Percentiles rank a stretch among this genome's conserved stretches.
phyloP scores from a whole-genome alignment of 108 stramenopile genomes.

The Fistulifera solaris region DNA sequence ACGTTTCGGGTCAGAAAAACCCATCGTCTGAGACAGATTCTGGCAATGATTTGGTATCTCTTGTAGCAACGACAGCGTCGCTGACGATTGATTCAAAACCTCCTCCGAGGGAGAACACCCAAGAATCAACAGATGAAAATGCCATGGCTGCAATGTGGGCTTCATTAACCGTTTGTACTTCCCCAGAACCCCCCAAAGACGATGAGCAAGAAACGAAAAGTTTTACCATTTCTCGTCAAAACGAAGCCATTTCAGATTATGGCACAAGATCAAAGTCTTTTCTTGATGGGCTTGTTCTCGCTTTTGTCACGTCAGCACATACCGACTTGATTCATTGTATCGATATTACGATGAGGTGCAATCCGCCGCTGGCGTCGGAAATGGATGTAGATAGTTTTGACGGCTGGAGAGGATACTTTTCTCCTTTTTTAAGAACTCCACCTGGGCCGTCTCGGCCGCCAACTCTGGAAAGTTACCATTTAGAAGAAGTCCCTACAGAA shows the following conservation, averaged over 20 bases:
- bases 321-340: constrained; percentile 62
- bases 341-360: constrained; percentile 75
- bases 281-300: constrained; percentile 56
- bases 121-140: not conserved
- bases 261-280: not conserved
- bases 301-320: constrained; percentile 57
- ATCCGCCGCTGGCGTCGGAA: constrained; percentile 23
- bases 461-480: not conserved
- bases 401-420: constrained; percentile 80
- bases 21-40: not conserved
- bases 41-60: not conserved
- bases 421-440: constrained; percentile 33
- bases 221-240: not conserved
- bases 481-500: constrained; percentile 6
- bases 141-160: constrained; percentile 29
- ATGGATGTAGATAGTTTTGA: constrained; percentile 56
- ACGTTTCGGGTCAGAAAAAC: too few species aligned
- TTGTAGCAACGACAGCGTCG: constrained; percentile 40
- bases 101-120: not conserved
- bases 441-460: not conserved
- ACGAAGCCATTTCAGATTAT: not conserved
- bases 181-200: constrained; percentile 1
- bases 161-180: constrained; percentile 20
- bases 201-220: not conserved
- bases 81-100: constrained; percentile 27